Conservation (phyloP, 306 rosid species). For the Myrica gale region DNA sequence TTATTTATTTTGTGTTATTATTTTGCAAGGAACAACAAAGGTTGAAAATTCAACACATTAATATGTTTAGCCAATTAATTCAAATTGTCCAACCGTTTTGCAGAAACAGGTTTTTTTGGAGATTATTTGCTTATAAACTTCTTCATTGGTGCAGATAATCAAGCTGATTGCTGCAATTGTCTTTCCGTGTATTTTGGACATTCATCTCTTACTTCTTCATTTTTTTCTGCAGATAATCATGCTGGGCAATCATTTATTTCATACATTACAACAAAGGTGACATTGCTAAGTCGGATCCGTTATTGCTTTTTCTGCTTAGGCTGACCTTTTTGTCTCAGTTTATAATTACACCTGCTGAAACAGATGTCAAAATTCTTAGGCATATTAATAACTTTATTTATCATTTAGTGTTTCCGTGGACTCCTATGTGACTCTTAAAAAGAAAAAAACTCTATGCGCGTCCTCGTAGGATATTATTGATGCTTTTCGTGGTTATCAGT, state of each 20-base stretch:
- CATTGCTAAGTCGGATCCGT: constrained; percentile 21
- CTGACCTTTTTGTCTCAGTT: constrained; percentile 10
- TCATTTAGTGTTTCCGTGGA: not conserved
- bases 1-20: too few species aligned
- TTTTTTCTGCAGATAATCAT: constrained; percentile 60
- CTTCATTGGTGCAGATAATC: not conserved
- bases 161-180: constrained; percentile 5
- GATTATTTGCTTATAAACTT: too few species aligned
- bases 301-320: constrained; percentile 19
- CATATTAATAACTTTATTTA: not conserved
- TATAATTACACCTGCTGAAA: not conserved
- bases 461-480: not conserved
- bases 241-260: constrained; percentile 83
- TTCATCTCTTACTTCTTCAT: constrained; percentile 19
- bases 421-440: not conserved
- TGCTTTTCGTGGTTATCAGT: not conserved
- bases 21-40: too few species aligned
- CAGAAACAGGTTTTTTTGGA: too few species aligned
- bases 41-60: too few species aligned
- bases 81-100: too few species aligned
- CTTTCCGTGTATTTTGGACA: constrained; percentile 3
- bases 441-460: not conserved
- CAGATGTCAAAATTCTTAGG: not conserved
- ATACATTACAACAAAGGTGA: constrained; percentile 78
- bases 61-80: too few species aligned